Evolutionary conservation across 2,329 filamentous ascomycete species (phyloP).

Genomic region (Fusarium devonianum): DNA sequence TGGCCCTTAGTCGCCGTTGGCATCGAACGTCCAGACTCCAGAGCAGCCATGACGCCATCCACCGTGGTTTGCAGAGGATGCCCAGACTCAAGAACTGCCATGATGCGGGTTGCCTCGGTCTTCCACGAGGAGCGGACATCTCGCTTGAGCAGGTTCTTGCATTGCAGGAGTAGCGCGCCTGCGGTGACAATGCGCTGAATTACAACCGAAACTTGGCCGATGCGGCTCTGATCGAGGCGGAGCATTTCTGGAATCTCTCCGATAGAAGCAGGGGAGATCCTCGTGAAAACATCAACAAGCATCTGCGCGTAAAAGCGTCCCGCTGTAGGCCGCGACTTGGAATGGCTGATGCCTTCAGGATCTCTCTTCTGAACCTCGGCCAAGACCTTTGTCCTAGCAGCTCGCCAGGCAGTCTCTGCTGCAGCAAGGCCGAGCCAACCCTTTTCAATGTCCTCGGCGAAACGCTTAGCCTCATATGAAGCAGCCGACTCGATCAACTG

Average conservation of each 20-base stretch:
- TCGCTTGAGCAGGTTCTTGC: conserved; percentile 83
- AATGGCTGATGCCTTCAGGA: conserved; percentile 69
- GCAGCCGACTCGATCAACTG: conserved; percentile 74
- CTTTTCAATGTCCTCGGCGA: conserved; percentile 68
- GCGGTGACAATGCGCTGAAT: conserved; percentile 70
- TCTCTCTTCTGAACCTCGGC: conserved; percentile 73
- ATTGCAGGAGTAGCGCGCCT: conserved; percentile 77
- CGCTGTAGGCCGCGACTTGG: conserved; percentile 67
- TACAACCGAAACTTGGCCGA: conserved; percentile 52
- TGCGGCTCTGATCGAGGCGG: conserved; percentile 70
- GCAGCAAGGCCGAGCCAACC: conserved; percentile 61
- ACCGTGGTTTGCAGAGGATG: conserved; percentile 61
- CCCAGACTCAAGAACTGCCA: conserved; percentile 69
- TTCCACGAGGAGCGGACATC: conserved; percentile 82
- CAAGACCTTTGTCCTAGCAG: conserved; percentile 68
- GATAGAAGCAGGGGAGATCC: conserved; percentile 61
- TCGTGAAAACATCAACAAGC: conserved; percentile 77
- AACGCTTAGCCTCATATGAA: conserved; percentile 77
- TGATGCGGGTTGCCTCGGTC: conserved; percentile 74
- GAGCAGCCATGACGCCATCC: conserved; percentile 67
- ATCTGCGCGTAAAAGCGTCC: conserved; percentile 79
- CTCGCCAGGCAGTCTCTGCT: conserved; percentile 72
- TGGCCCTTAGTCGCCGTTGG: conserved; percentile 67
- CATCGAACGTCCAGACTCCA: conserved; percentile 70
- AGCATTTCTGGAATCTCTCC: conserved; percentile 76